Conservation (phyloP, 192 early-diverging fungal species). For the Rhizoclosmatium globosum region DNA sequence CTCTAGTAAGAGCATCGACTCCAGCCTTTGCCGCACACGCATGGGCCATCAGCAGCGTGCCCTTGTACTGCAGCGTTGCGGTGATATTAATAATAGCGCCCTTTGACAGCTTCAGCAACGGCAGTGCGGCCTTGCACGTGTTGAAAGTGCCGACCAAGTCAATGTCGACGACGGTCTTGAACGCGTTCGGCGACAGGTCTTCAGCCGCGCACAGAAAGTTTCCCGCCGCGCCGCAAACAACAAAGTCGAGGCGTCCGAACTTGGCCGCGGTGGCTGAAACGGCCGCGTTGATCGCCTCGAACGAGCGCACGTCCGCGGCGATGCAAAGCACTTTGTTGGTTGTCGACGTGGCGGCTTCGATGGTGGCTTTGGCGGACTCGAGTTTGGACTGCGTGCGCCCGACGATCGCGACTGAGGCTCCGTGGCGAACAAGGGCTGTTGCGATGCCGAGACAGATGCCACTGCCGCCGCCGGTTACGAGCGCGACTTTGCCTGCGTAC, state of each 20-base stretch:
- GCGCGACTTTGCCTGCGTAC: slow-evolving; percentile 68
- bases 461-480: slow-evolving; percentile 64
- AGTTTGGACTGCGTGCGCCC: slow-evolving; percentile 72
- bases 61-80: slow-evolving; percentile 73
- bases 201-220: slow-evolving; percentile 78
- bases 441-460: slow-evolving; percentile 32
- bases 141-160: slow-evolving; percentile 80
- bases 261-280: slow-evolving; percentile 65
- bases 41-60: slow-evolving; percentile 47
- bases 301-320: slow-evolving; percentile 72
- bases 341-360: neutral
- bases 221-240: slow-evolving; percentile 70
- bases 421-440: slow-evolving; percentile 43
- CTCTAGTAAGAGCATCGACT: slow-evolving; percentile 45
- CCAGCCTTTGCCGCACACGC: slow-evolving; percentile 71
- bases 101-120: slow-evolving; percentile 70
- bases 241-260: slow-evolving; percentile 74
- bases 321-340: slow-evolving; percentile 47
- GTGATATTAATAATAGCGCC: slow-evolving; percentile 75
- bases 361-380: slow-evolving; percentile 56
- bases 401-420: slow-evolving; percentile 63
- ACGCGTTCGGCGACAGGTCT: slow-evolving; percentile 73
- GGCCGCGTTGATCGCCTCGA: slow-evolving; percentile 63
- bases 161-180: slow-evolving; percentile 65
- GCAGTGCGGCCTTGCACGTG: slow-evolving; percentile 73